Base-by-base conservation (phyloP, 2,329 filamentous ascomycete species). In the Cordyceps tenuipes region DNA sequence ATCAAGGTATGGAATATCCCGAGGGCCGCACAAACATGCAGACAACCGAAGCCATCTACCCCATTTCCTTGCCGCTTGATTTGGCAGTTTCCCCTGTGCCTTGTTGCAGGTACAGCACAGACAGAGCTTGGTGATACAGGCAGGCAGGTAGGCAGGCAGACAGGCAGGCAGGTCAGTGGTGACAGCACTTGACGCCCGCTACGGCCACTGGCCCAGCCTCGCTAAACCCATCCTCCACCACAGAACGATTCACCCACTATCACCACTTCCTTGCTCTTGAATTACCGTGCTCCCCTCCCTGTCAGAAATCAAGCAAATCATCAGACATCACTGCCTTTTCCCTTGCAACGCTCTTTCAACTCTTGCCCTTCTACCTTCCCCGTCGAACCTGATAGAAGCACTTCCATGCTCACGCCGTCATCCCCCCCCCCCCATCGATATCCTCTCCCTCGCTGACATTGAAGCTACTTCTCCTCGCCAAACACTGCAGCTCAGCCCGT, bases 1-100 rank as follows among this genome's bases (percentile, higher is more conserved):
- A 43, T 39, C 61, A 62, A 63, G 62, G 64, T 67, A 64, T 58
- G 62, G 57, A 54, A n/a, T 55, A 54, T 58, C 50, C 39, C 12
- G 3, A 29, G 29, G 19, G 17, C 34, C 31, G 10, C 17, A 43
- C 23, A 48, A 12, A 47, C 26, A 39, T 49, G 21, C 47, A 39
- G 43, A 50, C 56, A 50, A 34, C 5, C 34, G 43, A 31, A 50
- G 19, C 15, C 51, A 43, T 6, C 7, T 48, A 17, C 29, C 19
- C 19, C 23, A 39, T 44, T 31, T 9, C 43, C 15, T 17, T 56
- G 29, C n/a, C 29, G 17, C 47, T 47, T 46, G 43, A 9, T 56
- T 47, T 46, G 43, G 7, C n/a, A 29, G 23, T 36, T 36, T 43
- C 41, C 17, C n/a, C 36, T 56, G 17, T 56, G 36, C 29, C 19